Evolutionary conservation across 2,329 filamentous ascomycete genomes (phyloP), one percentile per base, ranked within the genome.

Genomic region (Claviceps humidiphila): DNA sequence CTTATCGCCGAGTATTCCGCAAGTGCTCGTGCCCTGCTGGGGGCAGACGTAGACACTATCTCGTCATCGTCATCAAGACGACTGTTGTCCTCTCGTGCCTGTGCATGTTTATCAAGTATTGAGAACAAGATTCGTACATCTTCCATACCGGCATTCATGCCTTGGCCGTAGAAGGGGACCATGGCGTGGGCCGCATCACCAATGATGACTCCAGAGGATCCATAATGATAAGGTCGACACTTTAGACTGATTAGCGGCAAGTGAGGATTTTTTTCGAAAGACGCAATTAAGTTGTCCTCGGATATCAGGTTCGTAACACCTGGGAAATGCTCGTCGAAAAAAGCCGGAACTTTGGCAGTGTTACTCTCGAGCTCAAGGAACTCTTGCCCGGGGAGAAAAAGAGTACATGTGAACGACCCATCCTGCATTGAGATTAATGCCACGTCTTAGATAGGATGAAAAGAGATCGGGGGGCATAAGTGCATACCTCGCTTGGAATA

Each of bases 111-210:
- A 68, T 96, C 90, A 1, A 97, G 74, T 44, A 85, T 75, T 0
- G 83, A 80, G 68, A 95, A 98, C 1, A 98, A 78, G 5, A 95
- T 82, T 7, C 86, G 82, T 13, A 98, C 89, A 61, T 96, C 91
- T 70, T 98, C 93, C 43, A 98, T 80, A 0, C 93, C 93, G 0
- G 93, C 87, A 63, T 98, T 98, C 83, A 98, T 94, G 40, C 93
- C 93, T 67, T 98, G 93, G 0, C 93, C 93, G 66, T 97, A 98
- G 68, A 98, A 98, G 0, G 93, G 93, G 0, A 98, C 89, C 84
- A 98, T 96, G 53, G 94, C 93, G 66, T 98, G 93, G 0, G 93
- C 90, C 7, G 93, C 89, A 64, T 98, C 93, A 54, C 93, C 93
- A 39, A 98, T 66, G 48, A 98, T 88, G 54, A 95, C 89, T 37